A percentile compares a stretch with the other conserved stretches of the same genome.
Conservation (phyloP, 164 flowering plant species). For the Stephania japonica region DNA sequence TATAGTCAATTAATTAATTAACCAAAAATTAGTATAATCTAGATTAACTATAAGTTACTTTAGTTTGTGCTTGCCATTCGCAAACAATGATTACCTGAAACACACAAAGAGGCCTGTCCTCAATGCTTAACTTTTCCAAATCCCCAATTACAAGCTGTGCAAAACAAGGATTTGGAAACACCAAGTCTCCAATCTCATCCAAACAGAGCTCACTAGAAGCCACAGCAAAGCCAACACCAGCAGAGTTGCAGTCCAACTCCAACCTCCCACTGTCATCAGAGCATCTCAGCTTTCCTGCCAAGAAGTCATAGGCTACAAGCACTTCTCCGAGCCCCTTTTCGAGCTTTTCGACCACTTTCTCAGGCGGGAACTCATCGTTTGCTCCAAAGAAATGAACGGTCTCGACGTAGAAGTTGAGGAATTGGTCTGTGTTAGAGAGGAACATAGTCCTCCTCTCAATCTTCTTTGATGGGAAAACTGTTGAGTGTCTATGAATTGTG, state of each 20-base stretch:
- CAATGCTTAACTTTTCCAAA: conserved; percentile 9
- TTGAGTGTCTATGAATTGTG: conserved; percentile 28
- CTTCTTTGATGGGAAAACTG: conserved; percentile 33
- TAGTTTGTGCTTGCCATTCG: too few species aligned
- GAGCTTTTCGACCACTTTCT: conserved; percentile 29
- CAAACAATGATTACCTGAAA: conserved; percentile 36
- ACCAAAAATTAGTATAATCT: too few species aligned
- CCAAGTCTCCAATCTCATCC: conserved; percentile 62
- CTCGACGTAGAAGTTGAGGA: conserved; percentile 48
- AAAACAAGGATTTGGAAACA: conserved; percentile 56
- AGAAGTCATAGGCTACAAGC: conserved; percentile 45
- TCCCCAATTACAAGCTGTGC: conserved; percentile 24
- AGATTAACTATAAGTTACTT: too few species aligned
- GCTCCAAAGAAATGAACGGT: conserved; percentile 54
- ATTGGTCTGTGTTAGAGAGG: conserved; percentile 69
- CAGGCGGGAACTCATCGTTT: conserved; percentile 36
- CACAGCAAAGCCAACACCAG: conserved; percentile 50
- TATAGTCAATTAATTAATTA: too few species aligned
- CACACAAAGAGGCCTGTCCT: conserved; percentile 35
- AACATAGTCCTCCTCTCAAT: conserved; percentile 37
- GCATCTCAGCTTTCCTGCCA: conserved; percentile 51
- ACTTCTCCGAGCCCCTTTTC: conserved; percentile 23
- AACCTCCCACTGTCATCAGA: conserved; percentile 33
- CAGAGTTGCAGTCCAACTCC: conserved; percentile 54
- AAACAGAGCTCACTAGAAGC: conserved; percentile 45